phyloP scores from a whole-genome alignment of 1,139 yeast species.

The Suhomyces chickasaworum region DNA sequence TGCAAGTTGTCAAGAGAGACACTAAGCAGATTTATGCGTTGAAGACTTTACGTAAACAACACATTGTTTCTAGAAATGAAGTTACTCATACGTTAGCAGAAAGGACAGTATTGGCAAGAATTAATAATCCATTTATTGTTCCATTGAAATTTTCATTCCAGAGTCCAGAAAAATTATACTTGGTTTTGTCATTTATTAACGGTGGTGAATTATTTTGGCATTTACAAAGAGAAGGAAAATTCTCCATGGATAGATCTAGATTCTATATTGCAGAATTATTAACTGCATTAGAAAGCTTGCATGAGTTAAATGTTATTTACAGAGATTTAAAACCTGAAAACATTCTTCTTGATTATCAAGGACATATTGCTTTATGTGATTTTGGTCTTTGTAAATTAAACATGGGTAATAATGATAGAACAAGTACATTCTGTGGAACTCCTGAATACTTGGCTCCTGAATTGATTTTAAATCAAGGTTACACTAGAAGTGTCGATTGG shows the following conservation, averaged over 20 bases:
- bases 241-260: conserved; percentile 84
- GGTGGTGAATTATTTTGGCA: conserved; percentile 98
- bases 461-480: conserved; percentile 85
- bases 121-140: conserved; percentile 96
- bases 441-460: conserved; percentile 98
- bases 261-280: conserved; percentile 93
- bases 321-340: conserved; percentile 96
- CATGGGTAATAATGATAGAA: conserved; percentile 85
- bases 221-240: conserved; percentile 86
- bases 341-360: conserved; percentile 89
- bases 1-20: conserved; percentile 96
- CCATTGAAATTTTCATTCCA: conserved; percentile 95
- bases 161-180: conserved; percentile 87
- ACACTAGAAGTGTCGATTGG: conserved; percentile 94
- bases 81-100: conserved; percentile 96
- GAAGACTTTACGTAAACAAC: conserved; percentile 90
- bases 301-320: conserved; percentile 87
- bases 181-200: conserved; percentile 89
- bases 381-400: conserved; percentile 94
- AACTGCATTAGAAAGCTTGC: conserved; percentile 89
- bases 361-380: conserved; percentile 96
- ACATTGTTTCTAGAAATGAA: conserved; percentile 90
- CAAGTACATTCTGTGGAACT: conserved; percentile 95
- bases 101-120: conserved; percentile 89
- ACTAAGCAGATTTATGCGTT: conserved; percentile 92